Percentiles rank a stretch among this genome's conserved stretches.
These are phyloP conservation scores for Aspergillus funiculosus DNA, from an alignment of 495 filamentous ascomycete species.

Conservation along the genomic window DNA sequence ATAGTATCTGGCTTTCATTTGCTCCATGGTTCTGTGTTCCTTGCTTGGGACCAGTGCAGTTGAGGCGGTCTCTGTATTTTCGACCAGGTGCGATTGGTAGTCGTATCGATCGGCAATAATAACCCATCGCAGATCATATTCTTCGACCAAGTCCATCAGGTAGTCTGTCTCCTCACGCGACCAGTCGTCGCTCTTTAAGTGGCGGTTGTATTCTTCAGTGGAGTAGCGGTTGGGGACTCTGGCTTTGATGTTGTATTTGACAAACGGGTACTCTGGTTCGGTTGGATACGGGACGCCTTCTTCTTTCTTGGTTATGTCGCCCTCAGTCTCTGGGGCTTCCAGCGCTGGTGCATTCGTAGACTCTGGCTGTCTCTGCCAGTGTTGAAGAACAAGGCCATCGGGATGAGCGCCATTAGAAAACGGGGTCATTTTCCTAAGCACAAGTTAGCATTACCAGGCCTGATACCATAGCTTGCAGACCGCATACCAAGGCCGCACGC, in stretches of 20 bases:
- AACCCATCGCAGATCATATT: conserved; percentile 82
- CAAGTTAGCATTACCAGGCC: background rate
- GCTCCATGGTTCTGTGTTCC: conserved; percentile 65
- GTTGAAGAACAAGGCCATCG: conserved; percentile 53
- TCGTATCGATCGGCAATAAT: conserved; percentile 94
- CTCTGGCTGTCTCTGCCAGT: conserved; percentile 55
- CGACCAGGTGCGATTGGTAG: conserved; percentile 47
- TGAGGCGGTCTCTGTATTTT: conserved; percentile 31
- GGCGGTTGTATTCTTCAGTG: conserved; percentile 75
- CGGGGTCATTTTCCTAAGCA: conserved; percentile 44
- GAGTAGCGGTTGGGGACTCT: conserved; percentile 66
- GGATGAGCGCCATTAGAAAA: conserved; percentile 57
- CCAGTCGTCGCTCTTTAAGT: conserved; percentile 72
- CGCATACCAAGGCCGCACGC: conserved; percentile 49
- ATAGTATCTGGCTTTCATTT: conserved; percentile 89
- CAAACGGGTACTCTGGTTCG: conserved; percentile 46
- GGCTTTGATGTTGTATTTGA: conserved; percentile 79
- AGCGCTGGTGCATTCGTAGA: conserved; percentile 34
- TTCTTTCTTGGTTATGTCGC: conserved; percentile 39
- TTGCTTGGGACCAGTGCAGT: conserved; percentile 40
- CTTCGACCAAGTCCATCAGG: conserved; percentile 62
- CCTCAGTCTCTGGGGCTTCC: conserved; percentile 40
- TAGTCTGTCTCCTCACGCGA: conserved; percentile 90
- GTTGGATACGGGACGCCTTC: conserved; percentile 23
- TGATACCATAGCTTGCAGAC: background rate